Conservation (phyloP, 345 rosid species). For the Corchorus olitorius region DNA sequence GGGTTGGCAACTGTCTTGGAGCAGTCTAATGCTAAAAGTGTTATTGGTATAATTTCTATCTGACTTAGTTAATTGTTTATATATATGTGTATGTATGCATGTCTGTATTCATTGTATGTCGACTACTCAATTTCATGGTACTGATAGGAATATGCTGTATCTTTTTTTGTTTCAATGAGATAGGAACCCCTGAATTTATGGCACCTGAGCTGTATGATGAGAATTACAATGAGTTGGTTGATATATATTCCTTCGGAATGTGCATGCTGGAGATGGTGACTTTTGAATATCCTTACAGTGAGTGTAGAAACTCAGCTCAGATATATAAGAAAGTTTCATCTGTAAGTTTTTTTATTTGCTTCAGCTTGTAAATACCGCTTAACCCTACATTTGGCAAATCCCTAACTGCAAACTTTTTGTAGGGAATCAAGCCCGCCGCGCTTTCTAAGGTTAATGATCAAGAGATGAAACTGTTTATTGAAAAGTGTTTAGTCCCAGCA, state of each 20-base stretch:
- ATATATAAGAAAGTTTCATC: constrained; percentile 87
- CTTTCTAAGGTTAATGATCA: constrained; percentile 70
- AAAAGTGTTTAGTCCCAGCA: constrained; percentile 86
- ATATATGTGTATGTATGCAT: too few species aligned
- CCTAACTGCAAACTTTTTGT: constrained; percentile 20
- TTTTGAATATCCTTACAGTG: constrained; percentile 79
- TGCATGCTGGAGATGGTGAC: constrained; percentile 91
- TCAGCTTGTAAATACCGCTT: constrained; percentile 14
- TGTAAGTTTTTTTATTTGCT: constrained; percentile 43
- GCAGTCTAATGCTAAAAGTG: constrained; percentile 87
- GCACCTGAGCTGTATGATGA: constrained; percentile 91
- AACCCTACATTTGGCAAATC: neutral
- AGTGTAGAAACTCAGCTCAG: constrained; percentile 84
- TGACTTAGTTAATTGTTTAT: neutral
- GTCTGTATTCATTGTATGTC: neutral
- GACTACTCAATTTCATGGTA: constrained; percentile 10
- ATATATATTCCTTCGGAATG: constrained; percentile 86
- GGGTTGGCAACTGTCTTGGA: constrained; percentile 93
- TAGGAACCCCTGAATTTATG: constrained; percentile 90
- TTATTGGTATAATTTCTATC: constrained; percentile 60
- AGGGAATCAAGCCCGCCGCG: constrained; percentile 92
- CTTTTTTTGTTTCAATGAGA: constrained; percentile 1
- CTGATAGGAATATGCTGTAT: constrained; percentile 48
- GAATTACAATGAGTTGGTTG: constrained; percentile 76
- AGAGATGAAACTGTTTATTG: constrained; percentile 71